These are phyloP conservation scores for Tetracladium maxilliforme DNA, from an alignment of 2,329 filamentous ascomycete species.

Conservation along the genomic window DNA sequence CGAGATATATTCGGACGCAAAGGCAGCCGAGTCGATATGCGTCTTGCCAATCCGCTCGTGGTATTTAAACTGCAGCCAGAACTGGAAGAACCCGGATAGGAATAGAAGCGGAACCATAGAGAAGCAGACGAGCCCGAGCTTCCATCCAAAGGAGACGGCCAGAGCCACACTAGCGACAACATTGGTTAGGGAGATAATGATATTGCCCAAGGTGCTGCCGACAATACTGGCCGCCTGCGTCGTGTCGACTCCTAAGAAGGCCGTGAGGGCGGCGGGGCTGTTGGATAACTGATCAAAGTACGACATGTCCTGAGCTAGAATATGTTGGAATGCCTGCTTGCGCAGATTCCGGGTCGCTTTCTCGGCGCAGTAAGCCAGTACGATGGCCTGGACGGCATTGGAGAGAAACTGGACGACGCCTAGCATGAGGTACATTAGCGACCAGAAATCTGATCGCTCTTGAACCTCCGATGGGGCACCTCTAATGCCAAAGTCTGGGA, in stretches of 20 bases:
- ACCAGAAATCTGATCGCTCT: too few species aligned
- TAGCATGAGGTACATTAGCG: conserved; percentile 29
- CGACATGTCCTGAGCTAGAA: conserved; percentile 50
- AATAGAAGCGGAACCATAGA: conserved; percentile 55
- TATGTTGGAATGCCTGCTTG: conserved; percentile 55
- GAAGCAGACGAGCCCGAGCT: conserved; percentile 59
- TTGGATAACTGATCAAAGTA: conserved; percentile 43
- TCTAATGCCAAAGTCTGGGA: too few species aligned
- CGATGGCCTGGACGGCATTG: conserved; percentile 40
- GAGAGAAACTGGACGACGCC: conserved; percentile 43
- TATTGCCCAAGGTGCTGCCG: conserved; percentile 54
- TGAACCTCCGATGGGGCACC: too few species aligned
- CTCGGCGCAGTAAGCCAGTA: conserved; percentile 41
- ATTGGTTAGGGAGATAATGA: conserved; percentile 54
- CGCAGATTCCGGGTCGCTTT: conserved; percentile 49
- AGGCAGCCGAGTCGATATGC: conserved; percentile 45
- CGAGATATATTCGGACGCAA: conserved; percentile 52
- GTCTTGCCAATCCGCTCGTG: conserved; percentile 49
- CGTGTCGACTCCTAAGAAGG: conserved; percentile 47
- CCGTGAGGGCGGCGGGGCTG: conserved; percentile 55
- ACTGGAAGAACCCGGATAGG: conserved; percentile 53
- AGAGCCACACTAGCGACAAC: conserved; percentile 53
- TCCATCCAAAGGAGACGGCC: conserved; percentile 61
- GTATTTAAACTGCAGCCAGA: conserved; percentile 44
- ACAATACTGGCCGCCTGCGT: conserved; percentile 52